Evolutionary conservation across 306 rosid genomes (phyloP), one percentile per base, ranked within the genome.

Genomic region (Canavalia ensiformis): DNA sequence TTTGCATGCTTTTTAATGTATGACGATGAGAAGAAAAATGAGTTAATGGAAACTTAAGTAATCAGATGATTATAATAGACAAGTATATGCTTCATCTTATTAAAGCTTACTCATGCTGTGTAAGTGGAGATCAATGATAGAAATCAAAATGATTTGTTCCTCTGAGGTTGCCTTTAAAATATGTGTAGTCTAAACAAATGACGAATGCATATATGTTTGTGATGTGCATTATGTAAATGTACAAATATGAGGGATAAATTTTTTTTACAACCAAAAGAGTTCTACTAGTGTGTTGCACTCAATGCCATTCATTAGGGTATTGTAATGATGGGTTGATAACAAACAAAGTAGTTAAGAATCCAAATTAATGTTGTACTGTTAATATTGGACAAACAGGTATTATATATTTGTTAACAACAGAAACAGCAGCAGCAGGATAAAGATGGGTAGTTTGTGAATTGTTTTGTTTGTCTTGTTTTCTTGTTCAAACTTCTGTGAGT

Each of bases 401-500:
- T 39, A 35, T 55, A 34, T 55, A 54, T 12, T 34, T 62, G 28
- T 29, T 62, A 50, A 63, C 5, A 35, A 31, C 1, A 39, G 34
- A 49, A 37, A 34, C 42, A 67, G 28, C n/a, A 45, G 7, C 34
- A 75, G 11, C 12, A 66, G 8, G 68, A 65, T 25, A 29, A 25
- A 74, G 35, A 75, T 37, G 28, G 35, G n/a, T 41, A 35, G 76
- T 4, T 66, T 25, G 44, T 5, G 68, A 65, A 51, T 35, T 71
- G 42, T 35, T 67, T 75, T 33, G 60, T 54, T 18, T 57, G 33
- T 69, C 63, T 47, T 54, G 33, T 72, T 51, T 66, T 81, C 12
- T 58, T 45, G 54, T 80, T 56, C 18, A 67, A 79, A 42, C 25
- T 65, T 83, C 34, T 46, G 78, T 37, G 28, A 69, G 35, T 55